A percentile compares a stretch with the other conserved stretches of the same genome.
Conservation (phyloP, 2,329 filamentous ascomycete genomes). For the Trichoderma polysporum region DNA sequence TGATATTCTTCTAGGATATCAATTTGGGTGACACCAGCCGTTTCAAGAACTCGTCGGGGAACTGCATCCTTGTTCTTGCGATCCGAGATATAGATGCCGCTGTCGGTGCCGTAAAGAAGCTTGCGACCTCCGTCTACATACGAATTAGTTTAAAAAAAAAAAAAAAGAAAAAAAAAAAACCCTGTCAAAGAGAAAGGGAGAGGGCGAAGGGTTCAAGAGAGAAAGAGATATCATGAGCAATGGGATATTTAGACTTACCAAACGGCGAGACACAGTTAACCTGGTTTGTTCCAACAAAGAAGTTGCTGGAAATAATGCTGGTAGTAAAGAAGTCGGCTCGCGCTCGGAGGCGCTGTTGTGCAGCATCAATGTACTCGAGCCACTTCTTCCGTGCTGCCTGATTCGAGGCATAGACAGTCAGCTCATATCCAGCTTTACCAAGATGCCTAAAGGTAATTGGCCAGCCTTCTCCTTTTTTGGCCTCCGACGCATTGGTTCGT, state of each 20-base stretch:
- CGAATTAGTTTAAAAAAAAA: neutral
- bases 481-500: conserved; percentile 47
- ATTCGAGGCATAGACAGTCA: conserved; percentile 83
- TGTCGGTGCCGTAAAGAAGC: conserved; percentile 90
- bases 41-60: conserved; percentile 83
- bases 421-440: conserved; percentile 91
- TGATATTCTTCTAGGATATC: conserved; percentile 96
- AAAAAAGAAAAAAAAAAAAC: too few species aligned
- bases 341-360: conserved; percentile 82
- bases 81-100: conserved; percentile 88
- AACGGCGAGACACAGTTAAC: conserved; percentile 95
- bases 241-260: conserved; percentile 53
- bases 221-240: neutral
- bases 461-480: conserved; percentile 72
- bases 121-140: conserved; percentile 84
- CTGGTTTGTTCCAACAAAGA: conserved; percentile 67
- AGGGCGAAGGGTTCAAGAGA: neutral
- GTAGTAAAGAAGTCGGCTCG: conserved; percentile 90
- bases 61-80: conserved; percentile 80
- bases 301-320: conserved; percentile 57
- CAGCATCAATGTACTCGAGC: conserved; percentile 91
- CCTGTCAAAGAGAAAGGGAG: neutral
- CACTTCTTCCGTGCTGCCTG: conserved; percentile 89
- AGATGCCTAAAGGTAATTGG: conserved; percentile 96
- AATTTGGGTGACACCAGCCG: conserved; percentile 85